phyloP scores from a whole-genome alignment of 2,329 filamentous ascomycete species.

The Monosporascus sp. region DNA sequence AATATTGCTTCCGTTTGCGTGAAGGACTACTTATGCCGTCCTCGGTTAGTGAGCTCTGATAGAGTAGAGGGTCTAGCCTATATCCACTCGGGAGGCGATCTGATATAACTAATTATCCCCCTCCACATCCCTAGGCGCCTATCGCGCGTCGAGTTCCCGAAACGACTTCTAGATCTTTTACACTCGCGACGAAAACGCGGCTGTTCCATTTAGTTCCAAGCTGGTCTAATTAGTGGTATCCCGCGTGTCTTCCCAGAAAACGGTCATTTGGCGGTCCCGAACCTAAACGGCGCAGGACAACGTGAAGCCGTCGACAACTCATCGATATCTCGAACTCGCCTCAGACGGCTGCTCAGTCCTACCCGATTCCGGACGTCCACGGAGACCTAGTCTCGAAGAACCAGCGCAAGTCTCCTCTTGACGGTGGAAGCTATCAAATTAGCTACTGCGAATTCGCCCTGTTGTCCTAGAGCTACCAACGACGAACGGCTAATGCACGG shows the following conservation, averaged over 20 bases:
- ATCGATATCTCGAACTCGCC: background rate
- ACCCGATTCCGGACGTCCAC: background rate
- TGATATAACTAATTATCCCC: slow-evolving; percentile 1
- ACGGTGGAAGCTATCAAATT: background rate
- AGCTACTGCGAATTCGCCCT: background rate
- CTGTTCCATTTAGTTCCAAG: background rate
- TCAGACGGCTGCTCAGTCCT: background rate
- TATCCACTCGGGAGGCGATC: background rate
- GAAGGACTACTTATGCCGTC: slow-evolving; percentile 15
- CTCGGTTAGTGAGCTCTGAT: slow-evolving; percentile 1
- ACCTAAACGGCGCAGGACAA: background rate
- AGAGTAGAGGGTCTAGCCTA: background rate
- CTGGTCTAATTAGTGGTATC: background rate
- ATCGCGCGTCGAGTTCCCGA: background rate
- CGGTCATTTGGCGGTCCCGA: background rate
- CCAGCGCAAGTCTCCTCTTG: background rate
- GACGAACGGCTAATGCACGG: background rate
- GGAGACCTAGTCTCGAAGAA: background rate
- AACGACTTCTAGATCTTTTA: background rate
- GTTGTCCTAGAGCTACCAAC: background rate
- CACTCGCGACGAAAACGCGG: background rate
- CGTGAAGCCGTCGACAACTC: background rate
- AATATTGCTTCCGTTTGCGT: slow-evolving; percentile 18
- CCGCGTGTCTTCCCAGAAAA: background rate
- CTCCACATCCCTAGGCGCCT: background rate